phyloP scores from a whole-genome alignment of 495 filamentous ascomycete species.

The Cercophora samala region DNA sequence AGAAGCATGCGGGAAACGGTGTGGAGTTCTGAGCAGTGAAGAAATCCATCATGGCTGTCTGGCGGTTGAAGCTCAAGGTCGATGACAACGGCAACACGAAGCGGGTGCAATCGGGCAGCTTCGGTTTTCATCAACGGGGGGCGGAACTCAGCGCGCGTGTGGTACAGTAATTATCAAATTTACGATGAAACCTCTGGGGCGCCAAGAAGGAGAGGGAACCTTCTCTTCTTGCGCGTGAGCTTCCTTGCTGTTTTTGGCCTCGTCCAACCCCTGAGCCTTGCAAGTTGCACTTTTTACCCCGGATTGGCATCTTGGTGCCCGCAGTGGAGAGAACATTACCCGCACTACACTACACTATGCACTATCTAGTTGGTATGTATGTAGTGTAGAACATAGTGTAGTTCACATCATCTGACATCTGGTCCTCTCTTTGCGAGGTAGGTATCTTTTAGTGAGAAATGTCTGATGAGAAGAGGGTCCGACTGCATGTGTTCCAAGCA shows the following conservation, averaged over 20 bases:
- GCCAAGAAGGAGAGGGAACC: background rate
- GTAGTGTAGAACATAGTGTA: too few species aligned
- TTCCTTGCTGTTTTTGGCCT: background rate
- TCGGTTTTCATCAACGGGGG: background rate
- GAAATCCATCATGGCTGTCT: background rate
- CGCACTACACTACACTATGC: too few species aligned
- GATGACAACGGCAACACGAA: background rate
- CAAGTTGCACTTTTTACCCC: background rate
- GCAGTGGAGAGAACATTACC: background rate
- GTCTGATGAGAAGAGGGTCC: too few species aligned
- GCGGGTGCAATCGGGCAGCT: slow-evolving; percentile 9
- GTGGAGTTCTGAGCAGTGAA: too few species aligned
- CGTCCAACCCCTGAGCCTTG: background rate
- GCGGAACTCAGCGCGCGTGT: slow-evolving; percentile 2
- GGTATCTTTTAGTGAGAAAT: background rate
- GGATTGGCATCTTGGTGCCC: background rate
- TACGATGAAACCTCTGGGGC: background rate
- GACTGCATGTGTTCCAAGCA: too few species aligned
- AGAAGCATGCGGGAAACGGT: too few species aligned
- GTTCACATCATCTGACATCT: too few species aligned
- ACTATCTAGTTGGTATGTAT: too few species aligned
- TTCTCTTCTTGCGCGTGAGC: background rate
- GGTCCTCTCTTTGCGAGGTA: too few species aligned
- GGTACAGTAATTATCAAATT: background rate
- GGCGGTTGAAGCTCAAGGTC: background rate